Base-by-base conservation (phyloP, 257 asterid species). In the Solanum arcanum region DNA sequence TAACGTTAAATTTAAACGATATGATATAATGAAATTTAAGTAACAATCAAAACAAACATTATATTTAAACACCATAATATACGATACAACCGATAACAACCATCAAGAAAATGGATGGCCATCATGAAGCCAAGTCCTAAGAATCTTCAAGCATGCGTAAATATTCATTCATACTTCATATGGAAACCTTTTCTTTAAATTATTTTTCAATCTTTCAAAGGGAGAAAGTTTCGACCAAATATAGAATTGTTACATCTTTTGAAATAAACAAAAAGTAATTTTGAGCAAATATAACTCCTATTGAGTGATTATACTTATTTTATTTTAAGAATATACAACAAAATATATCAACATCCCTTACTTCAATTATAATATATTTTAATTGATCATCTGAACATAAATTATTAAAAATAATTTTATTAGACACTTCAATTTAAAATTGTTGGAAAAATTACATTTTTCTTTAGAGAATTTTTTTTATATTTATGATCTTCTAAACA, bases 401-500 rank as follows among this genome's bases (percentile, higher is more conserved):
- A 23, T 60, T 60, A 10, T 59, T 21, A 20, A 60, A 60, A 64
- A 20, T 1, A 0, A 12, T 64, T 64, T 64, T 64, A 12, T 64
- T 5, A 25, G 8, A 12, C 14, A 64, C 9, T 64, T 64, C 8
- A 25, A 60, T 23, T 60, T 60, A 9, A 23, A 60, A 60, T 23
- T 60, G 2, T 60, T 0, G 13, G 7, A 14, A 62, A 62, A 62
- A n/a, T 11, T 25, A 12, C 0, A 6, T 5, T 2, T 64, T 5
- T 64, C 5, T 64, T n/a, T 12, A 12, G 6, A 25, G 3, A 25
- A 0, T 1, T 2, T 12, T 25, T 64, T 23, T 4, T 1, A 25
- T 12, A 66, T 11, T 66, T 66, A 64, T 66, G 2, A 66, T 66
- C 18, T 25, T 25, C 35, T 64, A 64, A 64, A 64, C 33, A n/a